Percentiles rank a stretch among this genome's conserved stretches.
Evolutionary conservation across 306 rosid species (phyloP).

Genomic region (Casuarina equisetifolia): DNA sequence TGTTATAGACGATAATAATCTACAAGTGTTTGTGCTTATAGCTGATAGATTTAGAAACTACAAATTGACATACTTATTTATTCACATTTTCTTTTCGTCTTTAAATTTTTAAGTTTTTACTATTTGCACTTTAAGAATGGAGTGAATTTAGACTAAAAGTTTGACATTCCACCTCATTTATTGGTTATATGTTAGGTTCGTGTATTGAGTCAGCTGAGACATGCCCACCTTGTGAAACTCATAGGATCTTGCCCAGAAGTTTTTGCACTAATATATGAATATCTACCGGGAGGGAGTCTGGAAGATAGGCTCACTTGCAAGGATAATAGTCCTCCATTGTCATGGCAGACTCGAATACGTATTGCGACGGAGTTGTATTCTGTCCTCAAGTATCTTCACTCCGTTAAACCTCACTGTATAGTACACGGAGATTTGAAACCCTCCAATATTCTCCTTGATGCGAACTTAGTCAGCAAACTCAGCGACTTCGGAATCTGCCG

Average conservation of each 20-base stretch:
- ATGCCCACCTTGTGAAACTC: constrained; percentile 50
- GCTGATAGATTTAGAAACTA: too few relatives aligned
- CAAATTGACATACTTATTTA: too few relatives aligned
- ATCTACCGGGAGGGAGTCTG: constrained; percentile 57
- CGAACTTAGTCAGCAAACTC: constrained; percentile 45
- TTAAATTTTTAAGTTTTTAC: not conserved
- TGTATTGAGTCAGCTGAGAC: constrained; percentile 54
- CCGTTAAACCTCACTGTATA: constrained; percentile 47
- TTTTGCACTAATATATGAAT: constrained; percentile 48
- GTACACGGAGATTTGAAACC: constrained; percentile 62
- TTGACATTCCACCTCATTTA: constrained; percentile 7
- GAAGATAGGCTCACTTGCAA: constrained; percentile 56
- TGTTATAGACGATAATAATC: too few relatives aligned
- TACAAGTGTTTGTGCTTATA: too few relatives aligned
- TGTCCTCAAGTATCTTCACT: constrained; percentile 52
- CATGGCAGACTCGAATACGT: constrained; percentile 54
- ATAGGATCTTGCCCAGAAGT: constrained; percentile 56
- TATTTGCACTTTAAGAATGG: not conserved
- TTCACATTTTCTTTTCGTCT: too few relatives aligned
- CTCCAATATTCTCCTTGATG: constrained; percentile 49
- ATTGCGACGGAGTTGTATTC: constrained; percentile 54
- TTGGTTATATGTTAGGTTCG: constrained; percentile 37
- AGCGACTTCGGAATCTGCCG: constrained; percentile 63
- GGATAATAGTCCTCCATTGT: constrained; percentile 47
- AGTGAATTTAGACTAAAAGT: not conserved